Evolutionary conservation across 768 basidiomycete species (phyloP).

Genomic region (Kwoniella dejecticola): DNA sequence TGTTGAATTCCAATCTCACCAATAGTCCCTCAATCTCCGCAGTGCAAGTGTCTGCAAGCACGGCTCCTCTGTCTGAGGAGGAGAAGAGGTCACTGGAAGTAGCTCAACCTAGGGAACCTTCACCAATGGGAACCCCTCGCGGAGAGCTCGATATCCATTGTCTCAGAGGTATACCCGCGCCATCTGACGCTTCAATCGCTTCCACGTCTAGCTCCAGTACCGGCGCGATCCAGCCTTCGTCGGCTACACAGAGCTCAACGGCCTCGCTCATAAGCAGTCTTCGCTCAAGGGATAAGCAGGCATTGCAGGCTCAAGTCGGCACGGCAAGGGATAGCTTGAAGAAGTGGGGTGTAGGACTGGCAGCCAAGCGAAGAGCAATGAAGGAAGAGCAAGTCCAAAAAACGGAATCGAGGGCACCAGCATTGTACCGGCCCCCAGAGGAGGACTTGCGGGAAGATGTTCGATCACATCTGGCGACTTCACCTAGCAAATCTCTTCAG

Average conservation of each 20-base stretch:
- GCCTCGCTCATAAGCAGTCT: slow-evolving; percentile 77
- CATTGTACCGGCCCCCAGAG: slow-evolving; percentile 37
- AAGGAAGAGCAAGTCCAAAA: background rate
- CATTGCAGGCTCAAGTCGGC: slow-evolving; percentile 69
- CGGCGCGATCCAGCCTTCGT: slow-evolving; percentile 14
- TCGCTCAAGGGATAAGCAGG: slow-evolving; percentile 77
- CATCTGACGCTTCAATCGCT: background rate
- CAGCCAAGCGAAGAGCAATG: slow-evolving; percentile 53
- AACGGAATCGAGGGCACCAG: slow-evolving; percentile 25
- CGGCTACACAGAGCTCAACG: slow-evolving; percentile 32
- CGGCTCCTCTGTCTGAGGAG: background rate
- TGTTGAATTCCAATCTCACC: slow-evolving; percentile 1
- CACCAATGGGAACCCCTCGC: background rate
- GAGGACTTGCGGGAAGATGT: slow-evolving; percentile 28
- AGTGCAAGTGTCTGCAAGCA: slow-evolving; percentile 13
- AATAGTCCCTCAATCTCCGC: slow-evolving; percentile 13
- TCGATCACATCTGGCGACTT: background rate
- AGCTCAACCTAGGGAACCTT: background rate
- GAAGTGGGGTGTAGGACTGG: slow-evolving; percentile 88
- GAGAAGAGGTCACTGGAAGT: background rate
- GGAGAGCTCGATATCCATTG: slow-evolving; percentile 2
- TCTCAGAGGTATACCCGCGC: background rate
- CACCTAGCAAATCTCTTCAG: slow-evolving; percentile 33
- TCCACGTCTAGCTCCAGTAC: background rate
- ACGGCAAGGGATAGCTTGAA: slow-evolving; percentile 78